These are phyloP conservation scores for Phylloporus sp. DNA, from an alignment of 768 basidiomycete species.

Conservation along the genomic window DNA sequence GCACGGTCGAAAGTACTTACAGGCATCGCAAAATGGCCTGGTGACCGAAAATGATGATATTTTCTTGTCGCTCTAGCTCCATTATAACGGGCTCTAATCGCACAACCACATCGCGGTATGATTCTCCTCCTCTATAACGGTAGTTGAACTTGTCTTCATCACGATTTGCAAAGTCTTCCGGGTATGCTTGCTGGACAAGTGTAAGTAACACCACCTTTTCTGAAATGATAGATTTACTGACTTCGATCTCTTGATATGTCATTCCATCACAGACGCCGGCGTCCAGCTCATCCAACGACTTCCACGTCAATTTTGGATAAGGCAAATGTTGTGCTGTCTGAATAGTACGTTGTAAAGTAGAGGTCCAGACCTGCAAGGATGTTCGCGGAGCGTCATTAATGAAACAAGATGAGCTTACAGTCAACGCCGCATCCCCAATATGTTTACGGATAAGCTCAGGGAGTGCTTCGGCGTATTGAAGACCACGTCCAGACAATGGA, in stretches of 20 bases:
- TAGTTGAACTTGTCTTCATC: constrained; percentile 99
- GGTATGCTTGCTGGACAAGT: constrained; percentile 72
- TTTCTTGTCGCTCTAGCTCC: constrained; percentile 97
- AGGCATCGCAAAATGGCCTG: constrained; percentile 85
- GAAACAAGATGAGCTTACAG: constrained; percentile 44
- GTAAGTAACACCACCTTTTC: not conserved
- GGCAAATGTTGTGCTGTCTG: constrained; percentile 82
- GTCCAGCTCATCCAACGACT: constrained; percentile 95
- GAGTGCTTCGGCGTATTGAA: constrained; percentile 80
- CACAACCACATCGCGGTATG: constrained; percentile 94
- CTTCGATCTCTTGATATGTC: constrained; percentile 99
- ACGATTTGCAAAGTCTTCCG: constrained; percentile 96
- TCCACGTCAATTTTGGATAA: constrained; percentile 95
- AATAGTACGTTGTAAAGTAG: constrained; percentile 90
- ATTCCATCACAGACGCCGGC: constrained; percentile 99
- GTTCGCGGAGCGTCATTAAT: not conserved
- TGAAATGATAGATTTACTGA: constrained; percentile 28
- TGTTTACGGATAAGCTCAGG: constrained; percentile 87
- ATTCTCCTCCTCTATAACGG: constrained; percentile 94
- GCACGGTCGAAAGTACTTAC: constrained; percentile 36
- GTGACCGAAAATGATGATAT: constrained; percentile 95
- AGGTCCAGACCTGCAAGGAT: constrained; percentile 87
- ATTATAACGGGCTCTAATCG: constrained; percentile 97
- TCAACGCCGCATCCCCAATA: constrained; percentile 83
- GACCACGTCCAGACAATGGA: constrained; percentile 74